Evolutionary conservation across 768 basidiomycete species (phyloP), one percentile per base, ranked within the genome.

Genomic region (Lactarius sanguifluus): DNA sequence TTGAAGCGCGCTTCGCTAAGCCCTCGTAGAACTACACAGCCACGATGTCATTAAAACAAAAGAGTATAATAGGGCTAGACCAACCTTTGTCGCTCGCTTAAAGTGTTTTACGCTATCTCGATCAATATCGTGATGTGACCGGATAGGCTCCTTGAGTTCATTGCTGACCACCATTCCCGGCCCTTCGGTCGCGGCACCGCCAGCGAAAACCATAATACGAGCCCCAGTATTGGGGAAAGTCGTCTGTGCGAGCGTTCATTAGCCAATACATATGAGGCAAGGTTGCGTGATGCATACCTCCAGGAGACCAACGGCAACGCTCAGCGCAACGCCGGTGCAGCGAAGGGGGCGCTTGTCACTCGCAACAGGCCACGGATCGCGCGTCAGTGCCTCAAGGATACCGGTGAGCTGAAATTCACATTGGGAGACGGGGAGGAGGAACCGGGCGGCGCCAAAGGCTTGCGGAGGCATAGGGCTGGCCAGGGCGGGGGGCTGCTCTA

Each of bases 101-200:
- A 90, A 98, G 75, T 99, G 95, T 78, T 98, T 98, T 54, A 90
- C 96, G 68, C 87, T 91, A 76, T 99, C 97, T 23, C 94, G 84
- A 73, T 99, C 97, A 72, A 98, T 98, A 73, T 99, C 97, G 79
- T 98, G 96, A 75, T 99, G 97, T 9, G 95, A 97, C 61, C 97
- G 90, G 69, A 99, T 98, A 2, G 96, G 94, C 73, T 99, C 97
- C 78, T 93, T 92, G 64, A 98, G 81, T 78, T 98, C 96, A 70
- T 92, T 92, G 77, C 85, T 90, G 64, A 98, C 97, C 38, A 98
- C 96, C 87, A 95, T 88, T 20, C 97, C 97, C 0, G 97, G 97
- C 2, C 97, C 97, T 74, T 98, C 95, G 1, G 96, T 97, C 12
- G 91, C 90, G 16, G 97, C 93, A 34, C 97, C 97, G 71, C 96